phyloP scores from a whole-genome alignment of 2,329 filamentous ascomycete species.

The Fusarium chlamydosporum region DNA sequence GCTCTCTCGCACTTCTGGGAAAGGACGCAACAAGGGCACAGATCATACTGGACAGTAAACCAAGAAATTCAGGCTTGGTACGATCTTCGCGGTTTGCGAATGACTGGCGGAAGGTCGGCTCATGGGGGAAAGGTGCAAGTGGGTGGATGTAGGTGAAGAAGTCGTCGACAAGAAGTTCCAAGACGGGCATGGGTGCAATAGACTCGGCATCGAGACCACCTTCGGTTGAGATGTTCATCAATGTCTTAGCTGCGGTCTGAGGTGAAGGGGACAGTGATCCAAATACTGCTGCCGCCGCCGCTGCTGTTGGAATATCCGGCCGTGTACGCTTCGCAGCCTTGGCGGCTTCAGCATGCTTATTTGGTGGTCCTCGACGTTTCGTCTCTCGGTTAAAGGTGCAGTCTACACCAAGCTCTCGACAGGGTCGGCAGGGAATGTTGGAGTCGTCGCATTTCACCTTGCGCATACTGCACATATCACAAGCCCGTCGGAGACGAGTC shows the following conservation, averaged over 20 bases:
- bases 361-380: constrained; percentile 71
- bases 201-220: constrained; percentile 72
- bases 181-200: constrained; percentile 77
- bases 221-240: constrained; percentile 62
- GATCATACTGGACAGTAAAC: constrained; percentile 81
- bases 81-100: constrained; percentile 77
- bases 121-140: constrained; percentile 82
- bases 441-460: constrained; percentile 74
- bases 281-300: constrained; percentile 39
- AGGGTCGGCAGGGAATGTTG: constrained; percentile 69
- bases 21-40: constrained; percentile 81
- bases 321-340: constrained; percentile 66
- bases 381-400: constrained; percentile 71
- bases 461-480: constrained; percentile 73
- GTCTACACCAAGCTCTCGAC: constrained; percentile 68
- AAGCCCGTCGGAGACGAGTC: constrained; percentile 70
- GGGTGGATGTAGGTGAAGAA: constrained; percentile 88
- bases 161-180: constrained; percentile 81
- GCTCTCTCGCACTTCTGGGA: constrained; percentile 77
- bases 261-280: constrained; percentile 58
- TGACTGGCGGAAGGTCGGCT: constrained; percentile 79
- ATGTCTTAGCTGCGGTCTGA: constrained; percentile 64
- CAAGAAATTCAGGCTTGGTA: constrained; percentile 75
- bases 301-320: constrained; percentile 52
- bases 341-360: constrained; percentile 70